Conservation (phyloP, 2,329 filamentous ascomycete genomes). For the Cercospora sp. region DNA sequence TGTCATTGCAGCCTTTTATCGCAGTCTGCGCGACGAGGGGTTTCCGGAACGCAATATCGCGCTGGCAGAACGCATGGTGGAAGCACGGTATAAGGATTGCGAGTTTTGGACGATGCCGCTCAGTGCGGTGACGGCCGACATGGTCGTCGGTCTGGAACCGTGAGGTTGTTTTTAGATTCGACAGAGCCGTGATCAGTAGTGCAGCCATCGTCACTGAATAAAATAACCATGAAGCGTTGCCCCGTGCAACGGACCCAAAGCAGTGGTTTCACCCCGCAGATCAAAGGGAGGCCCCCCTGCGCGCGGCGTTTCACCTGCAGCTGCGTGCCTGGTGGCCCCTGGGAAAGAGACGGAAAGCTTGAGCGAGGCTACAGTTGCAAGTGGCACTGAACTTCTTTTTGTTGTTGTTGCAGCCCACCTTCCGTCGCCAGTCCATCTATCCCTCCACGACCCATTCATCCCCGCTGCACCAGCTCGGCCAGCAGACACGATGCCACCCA, state of each 20-base stretch:
- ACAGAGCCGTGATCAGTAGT: not conserved
- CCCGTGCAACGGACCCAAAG: not conserved
- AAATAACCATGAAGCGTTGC: not conserved
- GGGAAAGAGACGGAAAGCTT: not conserved
- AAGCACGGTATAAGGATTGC: constrained; percentile 18
- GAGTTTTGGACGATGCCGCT: constrained; percentile 25
- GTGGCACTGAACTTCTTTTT: not conserved
- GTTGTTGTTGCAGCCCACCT: not conserved
- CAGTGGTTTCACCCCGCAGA: not conserved
- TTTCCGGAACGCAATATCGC: constrained; percentile 27
- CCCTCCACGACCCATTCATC: not conserved
- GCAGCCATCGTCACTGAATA: not conserved
- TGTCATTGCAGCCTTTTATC: constrained; percentile 28
- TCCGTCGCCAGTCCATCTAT: not conserved
- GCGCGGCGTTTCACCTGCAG: not conserved
- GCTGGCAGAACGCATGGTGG: constrained; percentile 25
- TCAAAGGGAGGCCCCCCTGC: not conserved
- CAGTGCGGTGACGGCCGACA: constrained; percentile 22
- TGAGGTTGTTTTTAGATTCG: not conserved
- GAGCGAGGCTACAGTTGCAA: not conserved
- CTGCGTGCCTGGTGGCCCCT: not conserved
- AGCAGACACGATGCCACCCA: constrained; percentile 31
- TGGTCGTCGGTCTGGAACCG: constrained; percentile 24
- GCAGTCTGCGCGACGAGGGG: constrained; percentile 27
- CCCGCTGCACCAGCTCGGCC: not conserved